Conservation (phyloP, 176 grass and related monocot genomes). For the Elaeis guineensis region DNA sequence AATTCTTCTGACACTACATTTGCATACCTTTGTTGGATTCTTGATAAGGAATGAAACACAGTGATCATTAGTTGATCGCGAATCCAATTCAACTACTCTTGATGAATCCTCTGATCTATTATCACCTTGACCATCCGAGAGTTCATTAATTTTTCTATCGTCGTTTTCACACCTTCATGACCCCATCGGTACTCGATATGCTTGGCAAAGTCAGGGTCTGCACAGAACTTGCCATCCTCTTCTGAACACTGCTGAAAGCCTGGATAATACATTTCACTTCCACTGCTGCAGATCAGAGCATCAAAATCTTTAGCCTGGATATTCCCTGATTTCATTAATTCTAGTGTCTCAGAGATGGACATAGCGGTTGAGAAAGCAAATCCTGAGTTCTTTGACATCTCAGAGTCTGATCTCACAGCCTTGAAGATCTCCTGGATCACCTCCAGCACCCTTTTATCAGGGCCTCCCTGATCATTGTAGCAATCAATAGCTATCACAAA, state of each 20-base stretch:
- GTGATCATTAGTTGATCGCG: background rate
- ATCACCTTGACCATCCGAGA: background rate
- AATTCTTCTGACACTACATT: no score
- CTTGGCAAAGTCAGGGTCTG: constrained; percentile 4
- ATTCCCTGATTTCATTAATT: constrained; percentile 4
- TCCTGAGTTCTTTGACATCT: constrained; percentile 31
- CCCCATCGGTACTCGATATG: constrained; percentile 13
- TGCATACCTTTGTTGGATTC: constrained; percentile 1
- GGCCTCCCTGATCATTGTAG: constrained; percentile 8
- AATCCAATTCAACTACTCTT: background rate
- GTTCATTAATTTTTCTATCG: constrained; percentile 1
- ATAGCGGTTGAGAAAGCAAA: constrained; percentile 23
- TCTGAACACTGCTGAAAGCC: background rate
- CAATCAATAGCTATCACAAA: constrained; percentile 54
- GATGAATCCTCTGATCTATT: background rate
- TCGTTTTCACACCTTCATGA: background rate
- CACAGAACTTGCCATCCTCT: background rate
- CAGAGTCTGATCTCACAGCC: constrained; percentile 31
- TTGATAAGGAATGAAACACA: constrained; percentile 9
- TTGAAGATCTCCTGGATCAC: constrained; percentile 54
- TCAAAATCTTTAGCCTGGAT: constrained; percentile 7
- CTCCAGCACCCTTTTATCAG: constrained; percentile 22
- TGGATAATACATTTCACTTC: constrained; percentile 15
- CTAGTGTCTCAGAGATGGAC: background rate
- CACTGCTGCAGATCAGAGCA: constrained; percentile 14